phyloP scores from a whole-genome alignment of 495 filamentous ascomycete genomes.

The Aspergillus sclerotiicarbonarius region DNA sequence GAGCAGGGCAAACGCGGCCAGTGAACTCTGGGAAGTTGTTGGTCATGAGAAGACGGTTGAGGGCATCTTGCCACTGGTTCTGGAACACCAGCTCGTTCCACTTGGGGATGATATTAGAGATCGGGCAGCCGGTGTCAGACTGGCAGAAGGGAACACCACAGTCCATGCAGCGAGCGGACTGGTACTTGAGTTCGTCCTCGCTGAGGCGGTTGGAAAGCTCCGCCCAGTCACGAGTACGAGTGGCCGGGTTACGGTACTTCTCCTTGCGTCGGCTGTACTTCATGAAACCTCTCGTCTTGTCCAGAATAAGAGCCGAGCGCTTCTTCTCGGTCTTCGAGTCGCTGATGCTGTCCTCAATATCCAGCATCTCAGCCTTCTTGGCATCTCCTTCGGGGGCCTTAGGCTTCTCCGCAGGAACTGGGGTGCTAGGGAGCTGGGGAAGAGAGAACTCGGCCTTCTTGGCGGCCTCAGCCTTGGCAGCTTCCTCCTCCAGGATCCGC shows the following conservation, averaged over 20 bases:
- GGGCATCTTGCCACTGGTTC: slow-evolving; percentile 91
- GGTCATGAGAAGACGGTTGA: slow-evolving; percentile 94
- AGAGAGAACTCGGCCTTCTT: slow-evolving; percentile 82
- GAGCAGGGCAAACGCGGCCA: slow-evolving; percentile 95
- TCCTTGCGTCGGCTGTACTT: slow-evolving; percentile 93
- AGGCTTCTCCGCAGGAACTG: slow-evolving; percentile 52
- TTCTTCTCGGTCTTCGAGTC: slow-evolving; percentile 90
- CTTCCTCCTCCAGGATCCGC: slow-evolving; percentile 84
- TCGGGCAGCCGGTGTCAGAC: slow-evolving; percentile 94
- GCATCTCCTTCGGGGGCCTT: slow-evolving; percentile 52
- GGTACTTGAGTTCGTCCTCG: slow-evolving; percentile 98
- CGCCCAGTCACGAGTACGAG: slow-evolving; percentile 90
- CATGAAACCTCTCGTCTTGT: slow-evolving; percentile 99
- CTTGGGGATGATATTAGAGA: slow-evolving; percentile 99
- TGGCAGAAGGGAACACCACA: slow-evolving; percentile 99
- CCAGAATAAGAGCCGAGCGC: slow-evolving; percentile 85
- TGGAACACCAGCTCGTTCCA: slow-evolving; percentile 96
- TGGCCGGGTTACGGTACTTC: slow-evolving; percentile 88
- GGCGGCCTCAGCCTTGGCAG: slow-evolving; percentile 76
- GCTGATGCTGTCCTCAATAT: slow-evolving; percentile 92
- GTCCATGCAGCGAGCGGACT: slow-evolving; percentile 99
- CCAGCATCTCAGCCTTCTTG: slow-evolving; percentile 80
- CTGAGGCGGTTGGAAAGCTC: slow-evolving; percentile 86
- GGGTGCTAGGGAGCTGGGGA: slow-evolving; percentile 68
- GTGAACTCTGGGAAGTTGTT: slow-evolving; percentile 99